A percentile compares a stretch with the other conserved stretches of the same genome.
These are phyloP conservation scores for Phlebiopsis flavidoalba DNA, from an alignment of 768 basidiomycete genomes.

Conservation along the genomic window DNA sequence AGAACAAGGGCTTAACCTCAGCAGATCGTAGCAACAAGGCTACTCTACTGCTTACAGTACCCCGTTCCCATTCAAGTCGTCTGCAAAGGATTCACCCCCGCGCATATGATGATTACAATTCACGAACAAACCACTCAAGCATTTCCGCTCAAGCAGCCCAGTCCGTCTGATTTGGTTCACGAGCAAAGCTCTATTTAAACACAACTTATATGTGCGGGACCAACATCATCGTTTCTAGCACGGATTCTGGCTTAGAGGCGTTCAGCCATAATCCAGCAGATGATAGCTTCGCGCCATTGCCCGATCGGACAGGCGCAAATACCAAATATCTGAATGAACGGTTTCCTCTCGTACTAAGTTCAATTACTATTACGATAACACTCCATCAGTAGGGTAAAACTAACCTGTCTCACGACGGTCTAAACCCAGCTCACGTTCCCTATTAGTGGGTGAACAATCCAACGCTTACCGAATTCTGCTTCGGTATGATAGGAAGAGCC, in stretches of 20 bases:
- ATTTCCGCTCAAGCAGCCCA: constrained; percentile 49
- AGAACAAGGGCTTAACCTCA: constrained; percentile 72
- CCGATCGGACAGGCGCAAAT: constrained; percentile 75
- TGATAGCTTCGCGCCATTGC: constrained; percentile 78
- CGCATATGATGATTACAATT: constrained; percentile 63
- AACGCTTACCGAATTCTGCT: constrained; percentile 78
- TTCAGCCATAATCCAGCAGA: constrained; percentile 83
- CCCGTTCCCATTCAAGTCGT: constrained; percentile 72
- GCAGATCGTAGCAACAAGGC: constrained; percentile 76
- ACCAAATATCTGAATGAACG: constrained; percentile 80
- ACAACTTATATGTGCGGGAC: constrained; percentile 61
- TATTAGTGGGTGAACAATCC: constrained; percentile 80
- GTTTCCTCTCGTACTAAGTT: constrained; percentile 83
- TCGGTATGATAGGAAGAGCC: constrained; percentile 79
- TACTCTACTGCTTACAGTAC: constrained; percentile 76
- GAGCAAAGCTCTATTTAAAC: constrained; percentile 67
- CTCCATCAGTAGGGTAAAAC: constrained; percentile 83
- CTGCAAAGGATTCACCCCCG: constrained; percentile 68
- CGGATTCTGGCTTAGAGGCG: constrained; percentile 80
- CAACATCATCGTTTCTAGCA: constrained; percentile 70
- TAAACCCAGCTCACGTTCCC: constrained; percentile 81
- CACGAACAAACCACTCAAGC: constrained; percentile 43
- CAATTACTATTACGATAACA: constrained; percentile 72
- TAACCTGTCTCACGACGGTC: constrained; percentile 83
- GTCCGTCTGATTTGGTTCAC: constrained; percentile 59